These are phyloP conservation scores for Agastache rugosa DNA, from an alignment of 257 asterid species.

Conservation along the genomic window DNA sequence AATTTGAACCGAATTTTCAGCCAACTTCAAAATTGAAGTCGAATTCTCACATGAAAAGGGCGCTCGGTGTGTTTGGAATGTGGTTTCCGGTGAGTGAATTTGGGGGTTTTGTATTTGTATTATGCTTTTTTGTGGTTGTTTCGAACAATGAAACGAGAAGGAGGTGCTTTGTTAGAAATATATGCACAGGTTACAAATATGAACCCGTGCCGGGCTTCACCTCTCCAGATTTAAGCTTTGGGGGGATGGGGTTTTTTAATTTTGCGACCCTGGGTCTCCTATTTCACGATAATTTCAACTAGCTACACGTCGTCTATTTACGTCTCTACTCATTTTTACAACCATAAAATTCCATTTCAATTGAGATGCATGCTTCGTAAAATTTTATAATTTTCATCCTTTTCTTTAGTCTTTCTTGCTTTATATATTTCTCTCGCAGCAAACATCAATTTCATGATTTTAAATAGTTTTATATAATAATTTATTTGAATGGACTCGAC, in stretches of 20 bases:
- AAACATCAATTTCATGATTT: neutral
- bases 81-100: conserved; percentile 38
- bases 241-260: conserved; percentile 4
- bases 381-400: no score
- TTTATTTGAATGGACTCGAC: no score
- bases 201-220: conserved; percentile 36
- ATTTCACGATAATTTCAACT: conserved; percentile 33
- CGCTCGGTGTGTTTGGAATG: conserved; percentile 30
- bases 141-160: conserved; percentile 48
- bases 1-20: conserved; percentile 32
- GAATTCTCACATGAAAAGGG: conserved; percentile 31
- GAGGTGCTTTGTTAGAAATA: conserved; percentile 31
- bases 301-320: neutral
- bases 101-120: conserved; percentile 37
- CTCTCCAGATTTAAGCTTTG: conserved; percentile 43
- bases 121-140: conserved; percentile 37
- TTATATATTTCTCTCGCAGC: no score
- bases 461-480: no score
- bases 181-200: conserved; percentile 11
- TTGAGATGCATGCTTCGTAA: no score
- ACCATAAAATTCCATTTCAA: neutral
- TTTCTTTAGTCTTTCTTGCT: no score
- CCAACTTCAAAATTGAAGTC: conserved; percentile 23
- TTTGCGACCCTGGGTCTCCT: conserved; percentile 31
- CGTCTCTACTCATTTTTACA: neutral